Percentiles rank a stretch among this genome's conserved stretches.
Conservation (phyloP, 2,329 filamentous ascomycete species). For the Dactylella cylindrospora region DNA sequence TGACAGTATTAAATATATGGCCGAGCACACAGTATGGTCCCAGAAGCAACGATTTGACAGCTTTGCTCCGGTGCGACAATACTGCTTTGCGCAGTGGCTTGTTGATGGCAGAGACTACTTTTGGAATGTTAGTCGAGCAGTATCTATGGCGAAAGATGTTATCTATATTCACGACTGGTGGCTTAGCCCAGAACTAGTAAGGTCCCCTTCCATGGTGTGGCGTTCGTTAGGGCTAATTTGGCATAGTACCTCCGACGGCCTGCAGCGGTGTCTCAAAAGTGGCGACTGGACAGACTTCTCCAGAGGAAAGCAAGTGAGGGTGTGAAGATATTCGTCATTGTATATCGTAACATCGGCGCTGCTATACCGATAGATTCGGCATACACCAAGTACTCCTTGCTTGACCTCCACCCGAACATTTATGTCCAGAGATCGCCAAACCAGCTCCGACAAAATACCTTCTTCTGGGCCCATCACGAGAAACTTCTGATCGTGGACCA, state of each 20-base stretch:
- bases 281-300: slow-evolving; percentile 89
- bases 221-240: slow-evolving; percentile 19
- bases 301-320: slow-evolving; percentile 91
- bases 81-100: slow-evolving; percentile 91
- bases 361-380: slow-evolving; percentile 97
- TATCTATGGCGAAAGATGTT: slow-evolving; percentile 95
- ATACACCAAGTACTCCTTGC: slow-evolving; percentile 92
- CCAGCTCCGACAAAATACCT: slow-evolving; percentile 97
- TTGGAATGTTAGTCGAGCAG: slow-evolving; percentile 97
- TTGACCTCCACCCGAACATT: slow-evolving; percentile 93
- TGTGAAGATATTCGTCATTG: slow-evolving; percentile 95
- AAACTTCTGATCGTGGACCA: slow-evolving; percentile 98
- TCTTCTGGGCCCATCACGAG: slow-evolving; percentile 98
- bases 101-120: slow-evolving; percentile 97
- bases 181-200: slow-evolving; percentile 80
- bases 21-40: slow-evolving; percentile 77
- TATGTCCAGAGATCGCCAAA: slow-evolving; percentile 96
- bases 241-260: slow-evolving; percentile 78
- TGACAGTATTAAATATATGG: slow-evolving; percentile 86
- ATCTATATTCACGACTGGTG: slow-evolving; percentile 99
- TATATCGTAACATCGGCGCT: slow-evolving; percentile 96
- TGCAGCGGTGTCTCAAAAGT: slow-evolving; percentile 94
- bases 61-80: slow-evolving; percentile 83
- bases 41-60: slow-evolving; percentile 84
- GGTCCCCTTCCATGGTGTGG: slow-evolving; percentile 7